Conservation (phyloP, 2,329 filamentous ascomycete genomes). For the Penicillium decumbens region DNA sequence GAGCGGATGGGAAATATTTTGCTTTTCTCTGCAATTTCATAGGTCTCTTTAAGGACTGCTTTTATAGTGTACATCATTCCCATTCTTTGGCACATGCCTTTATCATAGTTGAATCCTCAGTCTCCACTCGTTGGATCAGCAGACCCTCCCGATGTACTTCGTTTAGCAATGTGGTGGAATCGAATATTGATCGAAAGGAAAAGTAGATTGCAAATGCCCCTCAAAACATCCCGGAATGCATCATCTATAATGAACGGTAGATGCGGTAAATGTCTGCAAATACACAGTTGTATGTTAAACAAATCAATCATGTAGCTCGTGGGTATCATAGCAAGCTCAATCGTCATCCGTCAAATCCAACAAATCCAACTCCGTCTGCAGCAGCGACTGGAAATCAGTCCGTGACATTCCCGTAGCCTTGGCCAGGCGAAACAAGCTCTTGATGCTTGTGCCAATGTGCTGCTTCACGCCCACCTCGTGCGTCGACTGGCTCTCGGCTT, state of each 20-base stretch:
- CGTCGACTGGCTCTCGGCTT: constrained; percentile 49
- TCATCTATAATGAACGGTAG: not conserved
- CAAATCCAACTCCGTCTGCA: constrained; percentile 57
- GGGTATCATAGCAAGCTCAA: constrained; percentile 19
- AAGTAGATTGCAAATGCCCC: not conserved
- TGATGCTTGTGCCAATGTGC: constrained; percentile 60
- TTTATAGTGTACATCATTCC: too few species aligned
- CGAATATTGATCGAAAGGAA: not conserved
- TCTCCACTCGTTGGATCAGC: too few species aligned
- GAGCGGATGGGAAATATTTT: too few species aligned
- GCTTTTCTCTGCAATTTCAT: too few species aligned
- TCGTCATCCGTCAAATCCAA: constrained; percentile 54
- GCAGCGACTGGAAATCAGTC: constrained; percentile 56
- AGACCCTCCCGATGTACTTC: too few species aligned
- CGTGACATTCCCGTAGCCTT: constrained; percentile 55
- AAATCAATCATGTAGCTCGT: constrained; percentile 14
- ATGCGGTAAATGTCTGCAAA: constrained; percentile 6
- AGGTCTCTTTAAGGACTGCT: too few species aligned
- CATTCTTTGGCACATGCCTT: too few species aligned
- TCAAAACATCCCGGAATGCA: constrained; percentile 8
- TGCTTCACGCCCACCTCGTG: constrained; percentile 59
- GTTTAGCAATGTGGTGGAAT: not conserved
- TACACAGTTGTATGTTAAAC: constrained; percentile 6
- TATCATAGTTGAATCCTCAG: too few species aligned
- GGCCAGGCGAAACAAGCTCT: constrained; percentile 59